Conservation (phyloP, 805 yeast species). For the Candida insectorum region DNA sequence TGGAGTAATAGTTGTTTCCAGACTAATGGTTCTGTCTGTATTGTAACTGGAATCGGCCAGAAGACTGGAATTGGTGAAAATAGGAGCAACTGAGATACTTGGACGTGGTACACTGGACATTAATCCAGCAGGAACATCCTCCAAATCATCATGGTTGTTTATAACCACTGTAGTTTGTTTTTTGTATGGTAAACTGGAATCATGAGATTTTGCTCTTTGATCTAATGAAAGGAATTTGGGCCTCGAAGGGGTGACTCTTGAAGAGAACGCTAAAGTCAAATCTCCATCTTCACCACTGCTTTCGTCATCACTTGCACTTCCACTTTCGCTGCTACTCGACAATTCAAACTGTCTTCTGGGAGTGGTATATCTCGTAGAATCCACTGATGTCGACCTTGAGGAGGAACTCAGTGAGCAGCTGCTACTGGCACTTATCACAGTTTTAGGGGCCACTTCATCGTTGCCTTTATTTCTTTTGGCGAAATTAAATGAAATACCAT, state of each 20-base stretch:
- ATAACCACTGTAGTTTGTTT: conserved; percentile 28
- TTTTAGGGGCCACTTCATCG: conserved; percentile 16
- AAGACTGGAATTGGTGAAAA: conserved; percentile 10
- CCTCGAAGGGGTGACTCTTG: conserved; percentile 34
- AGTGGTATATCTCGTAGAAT: background rate
- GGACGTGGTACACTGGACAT: conserved; percentile 28
- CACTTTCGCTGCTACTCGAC: conserved; percentile 7
- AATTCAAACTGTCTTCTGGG: conserved; percentile 3
- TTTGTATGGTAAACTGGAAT: conserved; percentile 32
- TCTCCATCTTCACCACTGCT: conserved; percentile 41
- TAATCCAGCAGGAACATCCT: conserved; percentile 40
- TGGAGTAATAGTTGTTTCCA: background rate
- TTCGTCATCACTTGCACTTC: conserved; percentile 14
- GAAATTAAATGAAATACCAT: conserved; percentile 12
- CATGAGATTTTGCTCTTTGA: conserved; percentile 39
- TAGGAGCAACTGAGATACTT: conserved; percentile 17
- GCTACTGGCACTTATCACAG: conserved; percentile 1
- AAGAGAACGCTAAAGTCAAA: conserved; percentile 42
- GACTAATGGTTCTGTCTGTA: conserved; percentile 4
- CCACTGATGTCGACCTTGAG: background rate
- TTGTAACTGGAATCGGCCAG: background rate
- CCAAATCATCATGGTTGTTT: conserved; percentile 30
- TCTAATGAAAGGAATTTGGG: conserved; percentile 32
- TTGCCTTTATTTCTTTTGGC: conserved; percentile 9
- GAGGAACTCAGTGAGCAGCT: conserved; percentile 1